Percentiles rank a stretch among this genome's conserved stretches.
Conservation (phyloP, 345 rosid species). For the Chamaenerion angustifolium region DNA sequence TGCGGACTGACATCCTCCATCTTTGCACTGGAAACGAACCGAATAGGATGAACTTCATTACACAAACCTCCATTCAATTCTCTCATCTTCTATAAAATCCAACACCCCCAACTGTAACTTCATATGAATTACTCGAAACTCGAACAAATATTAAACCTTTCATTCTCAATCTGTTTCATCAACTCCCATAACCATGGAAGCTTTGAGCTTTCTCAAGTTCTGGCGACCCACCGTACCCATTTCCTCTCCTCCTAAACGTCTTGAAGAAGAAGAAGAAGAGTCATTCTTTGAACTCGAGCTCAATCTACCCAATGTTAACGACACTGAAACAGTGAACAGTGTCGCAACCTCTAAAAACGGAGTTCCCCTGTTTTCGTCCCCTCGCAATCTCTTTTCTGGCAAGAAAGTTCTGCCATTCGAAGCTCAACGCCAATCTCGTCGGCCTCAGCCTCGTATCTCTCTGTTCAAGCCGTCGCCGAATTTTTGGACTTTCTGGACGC, state of each 20-base stretch:
- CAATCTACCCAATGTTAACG: not conserved
- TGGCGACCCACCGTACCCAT: constrained; percentile 1
- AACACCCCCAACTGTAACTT: not conserved
- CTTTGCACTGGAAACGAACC: too few relatives aligned
- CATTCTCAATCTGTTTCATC: not conserved
- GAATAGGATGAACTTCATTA: too few relatives aligned
- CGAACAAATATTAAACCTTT: too few relatives aligned
- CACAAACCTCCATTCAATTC: too few relatives aligned
- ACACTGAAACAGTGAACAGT: not conserved
- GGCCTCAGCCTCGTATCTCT: constrained; percentile 10
- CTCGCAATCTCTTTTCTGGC: constrained; percentile 1
- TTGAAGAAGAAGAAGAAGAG: constrained; percentile 10
- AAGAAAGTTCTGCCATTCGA: constrained; percentile 8
- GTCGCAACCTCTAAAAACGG: not conserved
- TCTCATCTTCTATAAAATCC: too few relatives aligned
- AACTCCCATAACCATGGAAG: constrained; percentile 7
- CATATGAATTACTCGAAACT: too few relatives aligned
- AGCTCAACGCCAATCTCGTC: not conserved
- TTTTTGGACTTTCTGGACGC: constrained; percentile 8
- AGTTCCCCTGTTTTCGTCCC: not conserved
- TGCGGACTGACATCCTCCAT: too few relatives aligned
- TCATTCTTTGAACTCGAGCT: constrained; percentile 15
- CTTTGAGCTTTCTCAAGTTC: constrained; percentile 7
- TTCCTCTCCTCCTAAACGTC: not conserved
- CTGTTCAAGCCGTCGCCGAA: constrained; percentile 5